Conservation (phyloP, 2,329 filamentous ascomycete species). For the Colletotrichum aenigma region DNA sequence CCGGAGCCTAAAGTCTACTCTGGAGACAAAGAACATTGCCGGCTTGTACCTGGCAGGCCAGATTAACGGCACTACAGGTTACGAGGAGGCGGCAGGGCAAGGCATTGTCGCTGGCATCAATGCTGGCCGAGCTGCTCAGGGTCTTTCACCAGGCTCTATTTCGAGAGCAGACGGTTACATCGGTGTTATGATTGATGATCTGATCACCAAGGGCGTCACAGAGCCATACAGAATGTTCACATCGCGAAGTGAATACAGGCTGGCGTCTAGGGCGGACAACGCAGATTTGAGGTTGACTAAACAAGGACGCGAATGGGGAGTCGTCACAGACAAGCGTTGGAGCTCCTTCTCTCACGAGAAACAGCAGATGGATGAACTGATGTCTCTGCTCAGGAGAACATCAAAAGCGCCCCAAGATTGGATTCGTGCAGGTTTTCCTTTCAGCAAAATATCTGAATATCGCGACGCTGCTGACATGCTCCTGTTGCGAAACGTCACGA, state of each 20-base stretch:
- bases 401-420: constrained; percentile 67
- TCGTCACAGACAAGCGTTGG: constrained; percentile 85
- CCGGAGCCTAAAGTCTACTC: constrained; percentile 80
- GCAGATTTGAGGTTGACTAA: constrained; percentile 86
- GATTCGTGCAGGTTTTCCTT: constrained; percentile 71
- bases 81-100: constrained; percentile 95
- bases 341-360: constrained; percentile 67
- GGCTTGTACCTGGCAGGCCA: constrained; percentile 94
- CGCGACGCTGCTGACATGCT: constrained; percentile 83
- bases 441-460: constrained; percentile 52
- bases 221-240: constrained; percentile 99
- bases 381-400: constrained; percentile 60
- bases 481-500: constrained; percentile 64
- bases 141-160: constrained; percentile 69
- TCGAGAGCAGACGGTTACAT: constrained; percentile 92
- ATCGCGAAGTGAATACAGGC: constrained; percentile 90
- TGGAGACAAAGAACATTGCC: constrained; percentile 90
- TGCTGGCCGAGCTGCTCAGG: constrained; percentile 79
- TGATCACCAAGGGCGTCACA: constrained; percentile 94
- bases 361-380: constrained; percentile 70
- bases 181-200: constrained; percentile 97
- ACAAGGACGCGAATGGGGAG: constrained; percentile 76
- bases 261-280: constrained; percentile 91
- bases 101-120: constrained; percentile 93
- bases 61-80: constrained; percentile 97